These are phyloP conservation scores for Fusarium sp. DNA, from an alignment of 2,329 filamentous ascomycete species.

Conservation along the genomic window DNA sequence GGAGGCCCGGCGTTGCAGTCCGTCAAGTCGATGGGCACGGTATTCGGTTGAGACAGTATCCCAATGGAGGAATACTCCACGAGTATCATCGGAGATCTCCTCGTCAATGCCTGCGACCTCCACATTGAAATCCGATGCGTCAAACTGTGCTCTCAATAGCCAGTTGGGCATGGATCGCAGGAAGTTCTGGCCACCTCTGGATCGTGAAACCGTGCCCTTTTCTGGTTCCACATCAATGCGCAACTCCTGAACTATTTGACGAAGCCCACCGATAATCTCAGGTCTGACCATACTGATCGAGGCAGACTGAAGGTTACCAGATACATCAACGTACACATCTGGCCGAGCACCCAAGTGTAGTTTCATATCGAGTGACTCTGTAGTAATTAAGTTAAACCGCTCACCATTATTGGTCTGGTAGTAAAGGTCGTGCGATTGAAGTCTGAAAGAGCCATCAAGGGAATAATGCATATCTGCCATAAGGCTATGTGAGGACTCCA, in stretches of 20 bases:
- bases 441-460: slow-evolving; percentile 79
- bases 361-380: slow-evolving; percentile 88
- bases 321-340: slow-evolving; percentile 82
- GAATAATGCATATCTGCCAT: slow-evolving; percentile 88
- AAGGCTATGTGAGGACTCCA: slow-evolving; percentile 93
- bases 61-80: slow-evolving; percentile 85
- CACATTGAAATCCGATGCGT: slow-evolving; percentile 87
- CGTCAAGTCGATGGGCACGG: slow-evolving; percentile 79
- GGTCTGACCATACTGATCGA: slow-evolving; percentile 89
- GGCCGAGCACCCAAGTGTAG: slow-evolving; percentile 85
- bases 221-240: slow-evolving; percentile 72
- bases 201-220: slow-evolving; percentile 61
- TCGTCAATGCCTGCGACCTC: slow-evolving; percentile 91
- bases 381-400: slow-evolving; percentile 87
- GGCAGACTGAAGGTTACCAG: slow-evolving; percentile 84
- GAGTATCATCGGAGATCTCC: slow-evolving; percentile 81
- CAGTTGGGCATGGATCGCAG: slow-evolving; percentile 82
- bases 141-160: slow-evolving; percentile 84
- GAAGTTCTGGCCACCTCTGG: slow-evolving; percentile 69
- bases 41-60: slow-evolving; percentile 92
- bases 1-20: slow-evolving; percentile 63
- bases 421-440: slow-evolving; percentile 89
- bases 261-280: slow-evolving; percentile 91
- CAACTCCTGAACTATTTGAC: slow-evolving; percentile 88
- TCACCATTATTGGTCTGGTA: slow-evolving; percentile 88